A percentile compares a stretch with the other conserved stretches of the same genome.
Evolutionary conservation across 345 rosid genomes (phyloP).

Genomic region (Fremontodendron californicum): DNA sequence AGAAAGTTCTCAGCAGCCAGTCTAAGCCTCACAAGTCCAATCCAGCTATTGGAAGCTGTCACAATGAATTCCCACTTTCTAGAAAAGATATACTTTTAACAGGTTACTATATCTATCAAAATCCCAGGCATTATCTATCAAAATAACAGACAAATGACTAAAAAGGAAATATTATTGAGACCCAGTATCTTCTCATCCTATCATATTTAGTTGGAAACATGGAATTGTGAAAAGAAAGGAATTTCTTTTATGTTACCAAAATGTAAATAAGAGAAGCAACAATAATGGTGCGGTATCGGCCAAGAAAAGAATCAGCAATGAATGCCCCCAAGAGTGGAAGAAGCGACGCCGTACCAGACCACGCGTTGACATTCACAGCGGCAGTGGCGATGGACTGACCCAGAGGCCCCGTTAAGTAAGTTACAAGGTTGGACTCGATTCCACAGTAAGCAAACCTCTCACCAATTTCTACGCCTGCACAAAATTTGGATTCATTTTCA

Average conservation of each 20-base stretch:
- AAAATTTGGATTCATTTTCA: background rate
- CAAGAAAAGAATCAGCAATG: conserved; percentile 48
- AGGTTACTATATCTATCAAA: background rate
- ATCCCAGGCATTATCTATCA: background rate
- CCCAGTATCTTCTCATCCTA: no score
- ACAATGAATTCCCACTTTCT: no score
- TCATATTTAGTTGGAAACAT: no score
- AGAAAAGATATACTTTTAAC: background rate
- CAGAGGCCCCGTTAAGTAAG: conserved; percentile 43
- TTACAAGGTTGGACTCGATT: conserved; percentile 42
- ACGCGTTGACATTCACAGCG: conserved; percentile 46
- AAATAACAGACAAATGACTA: no score
- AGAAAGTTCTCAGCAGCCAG: background rate
- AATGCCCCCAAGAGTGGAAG: conserved; percentile 51
- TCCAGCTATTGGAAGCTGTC: no score
- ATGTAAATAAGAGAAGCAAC: conserved; percentile 40
- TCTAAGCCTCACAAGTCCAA: no score
- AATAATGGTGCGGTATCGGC: conserved; percentile 49
- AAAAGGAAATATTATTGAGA: no score
- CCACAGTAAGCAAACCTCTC: conserved; percentile 53
- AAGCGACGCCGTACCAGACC: conserved; percentile 44
- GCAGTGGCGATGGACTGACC: conserved; percentile 47
- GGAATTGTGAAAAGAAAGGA: no score
- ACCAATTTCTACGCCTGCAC: conserved; percentile 30
- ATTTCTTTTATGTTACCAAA: conserved; percentile 21